These are phyloP conservation scores for Gynochthodes officinalis DNA, from an alignment of 257 asterid genomes.

Conservation along the genomic window DNA sequence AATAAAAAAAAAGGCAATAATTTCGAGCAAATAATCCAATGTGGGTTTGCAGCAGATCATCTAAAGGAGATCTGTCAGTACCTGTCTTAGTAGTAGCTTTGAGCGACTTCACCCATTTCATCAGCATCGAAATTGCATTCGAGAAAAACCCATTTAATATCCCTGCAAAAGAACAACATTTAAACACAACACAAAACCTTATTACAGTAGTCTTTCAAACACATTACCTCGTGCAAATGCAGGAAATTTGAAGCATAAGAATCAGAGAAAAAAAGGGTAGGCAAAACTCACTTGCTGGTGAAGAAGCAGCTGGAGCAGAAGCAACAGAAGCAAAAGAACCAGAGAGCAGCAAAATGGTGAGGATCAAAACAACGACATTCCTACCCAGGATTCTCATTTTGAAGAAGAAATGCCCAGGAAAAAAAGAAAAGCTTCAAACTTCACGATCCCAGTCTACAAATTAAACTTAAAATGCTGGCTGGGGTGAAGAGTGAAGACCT, in stretches of 20 bases:
- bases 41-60: conserved; percentile 4
- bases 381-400: conserved; percentile 39
- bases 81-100: conserved; percentile 74
- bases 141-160: conserved; percentile 73
- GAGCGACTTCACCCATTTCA: conserved; percentile 77
- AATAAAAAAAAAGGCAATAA: conserved; percentile 1
- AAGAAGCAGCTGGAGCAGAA: conserved; percentile 56
- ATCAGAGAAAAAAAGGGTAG: neutral
- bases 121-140: conserved; percentile 61
- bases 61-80: conserved; percentile 34
- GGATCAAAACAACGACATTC: conserved; percentile 33
- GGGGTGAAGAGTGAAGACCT: conserved; percentile 34
- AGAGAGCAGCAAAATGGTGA: conserved; percentile 49
- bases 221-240: conserved; percentile 22
- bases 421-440: conserved; percentile 22
- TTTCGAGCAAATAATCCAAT: conserved; percentile 20
- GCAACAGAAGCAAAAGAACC: conserved; percentile 40
- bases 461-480: conserved; percentile 14
- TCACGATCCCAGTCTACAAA: conserved; percentile 19
- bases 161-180: conserved; percentile 36
- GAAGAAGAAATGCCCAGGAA: conserved; percentile 4
- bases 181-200: neutral
- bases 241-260: conserved; percentile 18
- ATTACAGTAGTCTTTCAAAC: neutral
- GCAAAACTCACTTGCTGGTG: conserved; percentile 71